Evolutionary conservation across 345 rosid species (phyloP), one percentile per base, ranked within the genome.

Genomic region (Camelina sativa): DNA sequence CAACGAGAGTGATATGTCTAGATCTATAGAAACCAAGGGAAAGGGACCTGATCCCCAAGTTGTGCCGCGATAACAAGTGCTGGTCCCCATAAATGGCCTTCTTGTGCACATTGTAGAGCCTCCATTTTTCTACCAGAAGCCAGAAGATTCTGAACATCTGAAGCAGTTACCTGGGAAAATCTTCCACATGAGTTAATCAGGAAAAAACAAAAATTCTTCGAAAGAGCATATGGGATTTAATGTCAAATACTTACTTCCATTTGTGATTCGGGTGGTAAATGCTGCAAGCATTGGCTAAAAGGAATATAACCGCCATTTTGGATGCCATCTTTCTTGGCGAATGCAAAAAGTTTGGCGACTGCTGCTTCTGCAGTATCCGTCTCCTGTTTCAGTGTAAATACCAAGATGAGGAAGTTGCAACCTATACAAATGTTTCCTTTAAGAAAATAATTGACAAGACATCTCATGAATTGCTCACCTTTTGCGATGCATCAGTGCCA

Each of bases 41-140:
- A 73, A 78, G 69, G 69, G 74, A 96, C 99, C 98, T 96, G 96
- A 60, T 96, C 85, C 28, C 98, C 99, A 72, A 96, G 91, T 75
- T 92, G 98, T 28, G 98, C 88, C 1, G 99, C 94, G 55, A 96
- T 91, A 68, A 96, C 89, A 78, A 96, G 94, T 30, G 99, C 98
- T 53, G 93, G 98, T 79, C 99, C 99, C 99, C 99, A 96, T 74
- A 96, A 80, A 82, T 87, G 94, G 68, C 99, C 99, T 77, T 84
- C 96, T 79, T 92, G 96, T 59, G 99, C 98, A 81, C 82, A 79
- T 48, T 83, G 86, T 46, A 96, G 53, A 76, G 98, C 98, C 80
- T 96, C 97, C 71, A 70, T 80, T 81, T 89, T 96, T 68, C 85
- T 88, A 80, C 99, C 99, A 83, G 97, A 88, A 74, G 93, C 97